Evolutionary conservation across 257 asterid genomes (phyloP), one percentile per base, ranked within the genome.

Genomic region (Gynochthodes officinalis): DNA sequence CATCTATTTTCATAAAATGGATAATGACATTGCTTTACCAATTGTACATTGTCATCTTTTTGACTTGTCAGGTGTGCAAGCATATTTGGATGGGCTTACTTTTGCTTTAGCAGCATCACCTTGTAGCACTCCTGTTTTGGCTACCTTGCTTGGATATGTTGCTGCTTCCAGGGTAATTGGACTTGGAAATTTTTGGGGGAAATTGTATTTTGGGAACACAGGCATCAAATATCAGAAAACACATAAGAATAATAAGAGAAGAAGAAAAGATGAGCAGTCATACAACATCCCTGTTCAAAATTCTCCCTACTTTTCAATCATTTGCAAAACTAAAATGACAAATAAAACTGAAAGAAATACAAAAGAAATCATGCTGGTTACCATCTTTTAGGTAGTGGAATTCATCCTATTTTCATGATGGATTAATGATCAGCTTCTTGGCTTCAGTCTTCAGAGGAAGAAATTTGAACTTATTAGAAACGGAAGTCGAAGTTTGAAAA

Each of bases 51-150:
- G 58, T 57, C 23, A 23, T 21, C 9, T 5, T 18, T 65, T 58
- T 79, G 49, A 63, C 28, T 70, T 50, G 52, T 64, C 83, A 93
- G 97, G 97, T 77, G 96, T 89, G 42, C 98, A 93, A 83, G 96
- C 96, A 48, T 93, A 93, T 82, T 83, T 93, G 86, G 98, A 96
- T 18, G 97, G 98, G 49, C 96, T 93, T 61, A 89, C 97, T 70
- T 93, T 93, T 86, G 98, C 98, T 78, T 84, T 93, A 79, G 98
- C 98, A 76, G 98, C 98, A 76, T 93, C 97, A 9, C 98, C 97
- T 48, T 93, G 97, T 86, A 93, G 96, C 77, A 90, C 95, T 40
- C 95, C 96, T 9, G 96, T 91, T 57, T 90, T 93, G 50, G 97
- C 97, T 59, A 85, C 90, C 83, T 67, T 93, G 83, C 98, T 93